Conservation (phyloP, 495 filamentous ascomycete genomes). For the Penicillium maclennaniae region DNA sequence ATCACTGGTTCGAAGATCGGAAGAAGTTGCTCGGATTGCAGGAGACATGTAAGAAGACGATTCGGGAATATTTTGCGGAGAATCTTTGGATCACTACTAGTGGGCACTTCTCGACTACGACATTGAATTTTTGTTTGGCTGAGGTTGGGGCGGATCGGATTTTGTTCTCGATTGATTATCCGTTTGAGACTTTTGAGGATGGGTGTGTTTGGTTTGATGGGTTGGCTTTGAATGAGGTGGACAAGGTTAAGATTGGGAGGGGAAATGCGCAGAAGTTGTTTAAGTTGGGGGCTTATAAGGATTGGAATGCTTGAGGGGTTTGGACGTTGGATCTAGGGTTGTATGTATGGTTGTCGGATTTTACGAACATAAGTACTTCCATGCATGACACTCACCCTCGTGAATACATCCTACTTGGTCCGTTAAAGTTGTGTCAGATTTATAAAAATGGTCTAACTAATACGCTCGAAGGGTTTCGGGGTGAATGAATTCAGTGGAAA, state of each 20-base stretch:
- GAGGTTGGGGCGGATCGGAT: conserved; percentile 44
- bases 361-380: neutral
- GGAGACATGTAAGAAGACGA: conserved; percentile 48
- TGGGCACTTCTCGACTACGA: conserved; percentile 56
- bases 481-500: too few relatives aligned
- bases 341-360: neutral
- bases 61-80: conserved; percentile 54
- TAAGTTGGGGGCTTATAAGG: conserved; percentile 41
- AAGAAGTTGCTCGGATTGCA: conserved; percentile 40
- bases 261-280: conserved; percentile 55
- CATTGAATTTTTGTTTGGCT: conserved; percentile 47
- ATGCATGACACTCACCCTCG: neutral
- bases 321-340: neutral
- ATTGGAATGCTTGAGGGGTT: conserved; percentile 28
- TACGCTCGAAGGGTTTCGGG: too few relatives aligned
- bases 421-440: too few relatives aligned
- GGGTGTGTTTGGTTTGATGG: conserved; percentile 54
- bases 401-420: too few relatives aligned
- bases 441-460: too few relatives aligned
- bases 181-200: conserved; percentile 50
- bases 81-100: conserved; percentile 66
- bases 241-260: conserved; percentile 49
- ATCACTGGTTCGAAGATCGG: conserved; percentile 54
- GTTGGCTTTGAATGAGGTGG: conserved; percentile 38
- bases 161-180: conserved; percentile 51